A percentile compares a stretch with the other conserved stretches of the same genome.
phyloP scores from a whole-genome alignment of 805 yeast species.

The Henningerozyma blattae region DNA sequence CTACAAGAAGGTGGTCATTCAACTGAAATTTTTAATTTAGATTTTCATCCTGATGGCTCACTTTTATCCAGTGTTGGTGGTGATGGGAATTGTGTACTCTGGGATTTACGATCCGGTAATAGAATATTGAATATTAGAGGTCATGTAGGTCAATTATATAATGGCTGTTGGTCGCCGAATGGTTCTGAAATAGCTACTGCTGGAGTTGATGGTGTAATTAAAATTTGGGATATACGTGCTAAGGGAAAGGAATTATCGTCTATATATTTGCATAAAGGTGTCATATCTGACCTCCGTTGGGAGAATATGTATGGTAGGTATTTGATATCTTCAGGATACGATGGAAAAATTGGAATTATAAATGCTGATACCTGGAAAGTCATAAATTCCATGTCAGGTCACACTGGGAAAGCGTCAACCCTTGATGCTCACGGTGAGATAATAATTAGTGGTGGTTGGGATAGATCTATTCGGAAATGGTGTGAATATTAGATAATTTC shows the following conservation, averaged over 20 bases:
- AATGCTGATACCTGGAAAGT: conserved; percentile 72
- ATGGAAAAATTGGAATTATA: conserved; percentile 51
- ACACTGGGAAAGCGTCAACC: too few species aligned
- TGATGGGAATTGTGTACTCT: conserved; percentile 59
- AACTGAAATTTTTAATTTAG: conserved; percentile 50
- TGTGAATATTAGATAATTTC: too few species aligned
- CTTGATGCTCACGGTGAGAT: too few species aligned
- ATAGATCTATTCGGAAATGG: too few species aligned
- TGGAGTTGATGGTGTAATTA: conserved; percentile 68
- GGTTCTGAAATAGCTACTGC: conserved; percentile 74
- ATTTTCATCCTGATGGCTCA: conserved; percentile 69
- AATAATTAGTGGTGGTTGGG: too few species aligned
- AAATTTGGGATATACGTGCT: conserved; percentile 75
- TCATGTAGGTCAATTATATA: conserved; percentile 62
- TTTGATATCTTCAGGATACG: conserved; percentile 58
- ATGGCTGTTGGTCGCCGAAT: conserved; percentile 62
- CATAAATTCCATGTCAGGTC: too few species aligned
- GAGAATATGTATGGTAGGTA: conserved; percentile 33
- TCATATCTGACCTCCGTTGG: conserved; percentile 57
- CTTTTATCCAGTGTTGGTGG: conserved; percentile 65
- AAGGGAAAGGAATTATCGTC: conserved; percentile 25
- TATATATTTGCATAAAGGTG: conserved; percentile 63
- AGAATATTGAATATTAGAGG: conserved; percentile 45
- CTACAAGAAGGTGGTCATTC: conserved; percentile 76
- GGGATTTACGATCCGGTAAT: conserved; percentile 82